phyloP scores from a whole-genome alignment of 805 yeast species.

The Grigorovia transvaalensis region DNA sequence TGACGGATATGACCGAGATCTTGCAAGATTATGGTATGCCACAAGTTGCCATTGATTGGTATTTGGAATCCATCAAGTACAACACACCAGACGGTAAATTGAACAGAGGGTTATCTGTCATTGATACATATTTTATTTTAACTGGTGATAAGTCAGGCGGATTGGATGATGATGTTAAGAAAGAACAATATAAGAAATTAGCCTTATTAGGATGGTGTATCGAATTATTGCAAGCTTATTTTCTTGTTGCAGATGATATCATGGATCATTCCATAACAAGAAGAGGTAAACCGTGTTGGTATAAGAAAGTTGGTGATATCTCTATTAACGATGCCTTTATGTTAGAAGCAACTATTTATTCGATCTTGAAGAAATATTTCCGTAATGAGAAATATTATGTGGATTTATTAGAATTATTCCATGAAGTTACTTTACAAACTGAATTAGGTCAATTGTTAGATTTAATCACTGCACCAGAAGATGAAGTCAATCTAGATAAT shows the following conservation, averaged over 20 bases:
- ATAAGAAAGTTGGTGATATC: constrained; percentile 74
- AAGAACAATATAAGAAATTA: constrained; percentile 67
- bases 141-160: constrained; percentile 12
- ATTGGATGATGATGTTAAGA: constrained; percentile 6
- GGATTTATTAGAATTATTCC: constrained; percentile 86
- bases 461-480: constrained; percentile 95
- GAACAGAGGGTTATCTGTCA: constrained; percentile 91
- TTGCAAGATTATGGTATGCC: constrained; percentile 70
- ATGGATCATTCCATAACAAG: constrained; percentile 96
- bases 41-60: constrained; percentile 79
- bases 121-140: constrained; percentile 80
- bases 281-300: constrained; percentile 99
- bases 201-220: constrained; percentile 93
- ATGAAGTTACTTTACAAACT: constrained; percentile 94
- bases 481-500: constrained; percentile 76
- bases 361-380: constrained; percentile 83
- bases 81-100: constrained; percentile 95
- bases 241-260: constrained; percentile 96
- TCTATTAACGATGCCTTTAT: constrained; percentile 97
- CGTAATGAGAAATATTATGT: constrained; percentile 71
- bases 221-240: constrained; percentile 90
- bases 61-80: constrained; percentile 57
- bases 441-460: constrained; percentile 95
- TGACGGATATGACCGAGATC: constrained; percentile 58
- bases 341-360: constrained; percentile 90